Conservation (phyloP, 2,329 filamentous ascomycete species). For the Verticillium isaacii region DNA sequence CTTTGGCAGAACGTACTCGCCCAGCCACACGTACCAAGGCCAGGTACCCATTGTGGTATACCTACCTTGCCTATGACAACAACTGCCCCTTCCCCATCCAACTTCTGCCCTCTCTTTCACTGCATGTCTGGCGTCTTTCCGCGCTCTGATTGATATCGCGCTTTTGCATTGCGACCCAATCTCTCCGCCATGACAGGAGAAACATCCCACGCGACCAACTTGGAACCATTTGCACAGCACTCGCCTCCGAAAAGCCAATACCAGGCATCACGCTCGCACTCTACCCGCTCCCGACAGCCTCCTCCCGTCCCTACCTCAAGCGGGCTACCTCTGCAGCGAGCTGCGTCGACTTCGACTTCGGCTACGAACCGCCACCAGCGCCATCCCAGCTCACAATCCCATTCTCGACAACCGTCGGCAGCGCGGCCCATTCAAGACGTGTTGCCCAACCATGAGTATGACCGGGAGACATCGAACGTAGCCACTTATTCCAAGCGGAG, state of each 20-base stretch:
- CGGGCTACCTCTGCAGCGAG: conserved; percentile 6
- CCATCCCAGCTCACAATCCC: conserved; percentile 13
- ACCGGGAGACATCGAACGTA: conserved; percentile 56
- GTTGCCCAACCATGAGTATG: conserved; percentile 63
- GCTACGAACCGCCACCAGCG: conserved; percentile 20
- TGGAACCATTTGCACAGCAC: conserved; percentile 22
- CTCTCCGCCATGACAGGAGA: conserved; percentile 21
- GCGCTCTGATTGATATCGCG: neutral
- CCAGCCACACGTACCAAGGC: neutral
- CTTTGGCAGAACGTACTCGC: neutral
- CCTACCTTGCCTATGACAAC: neutral
- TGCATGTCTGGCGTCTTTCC: neutral
- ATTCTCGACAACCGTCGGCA: conserved; percentile 28
- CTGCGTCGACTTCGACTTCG: conserved; percentile 19
- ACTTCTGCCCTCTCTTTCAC: neutral
- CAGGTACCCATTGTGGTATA: neutral
- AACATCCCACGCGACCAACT: conserved; percentile 23
- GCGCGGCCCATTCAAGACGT: conserved; percentile 38
- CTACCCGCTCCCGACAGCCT: conserved; percentile 25
- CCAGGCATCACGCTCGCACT: conserved; percentile 28
- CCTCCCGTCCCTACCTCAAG: conserved; percentile 17
- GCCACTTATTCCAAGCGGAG: conserved; percentile 58
- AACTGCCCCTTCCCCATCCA: neutral
- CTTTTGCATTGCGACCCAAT: neutral
- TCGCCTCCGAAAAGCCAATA: conserved; percentile 19